These are phyloP conservation scores for Apiotrichum akiyoshidainum DNA, from an alignment of 1,284 basidiomycete species.

Conservation along the genomic window DNA sequence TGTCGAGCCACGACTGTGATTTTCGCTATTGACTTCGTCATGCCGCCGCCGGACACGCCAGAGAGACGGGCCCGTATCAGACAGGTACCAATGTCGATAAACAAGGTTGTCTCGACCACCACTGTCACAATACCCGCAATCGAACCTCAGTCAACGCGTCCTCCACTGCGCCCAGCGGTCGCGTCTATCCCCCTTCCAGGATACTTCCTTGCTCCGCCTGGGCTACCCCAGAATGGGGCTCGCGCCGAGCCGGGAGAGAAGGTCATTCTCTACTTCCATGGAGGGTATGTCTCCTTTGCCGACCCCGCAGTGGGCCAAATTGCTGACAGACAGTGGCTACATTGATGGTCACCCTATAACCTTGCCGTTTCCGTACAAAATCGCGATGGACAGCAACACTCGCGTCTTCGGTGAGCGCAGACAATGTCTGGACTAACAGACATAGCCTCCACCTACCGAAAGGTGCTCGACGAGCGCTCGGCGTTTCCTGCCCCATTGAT, in stretches of 20 bases:
- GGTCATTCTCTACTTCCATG: slow-evolving; percentile 31
- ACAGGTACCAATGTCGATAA: too few species aligned
- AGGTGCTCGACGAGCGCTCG: slow-evolving; percentile 7
- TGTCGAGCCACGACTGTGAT: neutral
- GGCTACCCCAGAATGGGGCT: neutral
- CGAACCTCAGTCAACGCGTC: neutral
- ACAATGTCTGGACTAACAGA: neutral
- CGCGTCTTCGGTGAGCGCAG: slow-evolving; percentile 8
- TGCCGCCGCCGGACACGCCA: neutral
- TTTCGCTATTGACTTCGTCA: neutral
- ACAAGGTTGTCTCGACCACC: neutral
- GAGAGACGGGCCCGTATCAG: neutral
- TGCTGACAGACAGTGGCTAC: slow-evolving; percentile 19
- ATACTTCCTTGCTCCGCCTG: slow-evolving; percentile 23
- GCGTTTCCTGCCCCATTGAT: slow-evolving; percentile 18
- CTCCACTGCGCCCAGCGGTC: neutral
- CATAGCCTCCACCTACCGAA: slow-evolving; percentile 13
- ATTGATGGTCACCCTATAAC: slow-evolving; percentile 18
- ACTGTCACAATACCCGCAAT: neutral
- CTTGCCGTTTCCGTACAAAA: slow-evolving; percentile 10
- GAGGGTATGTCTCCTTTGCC: slow-evolving; percentile 12
- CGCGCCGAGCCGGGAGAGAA: slow-evolving; percentile 23
- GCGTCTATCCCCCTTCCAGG: slow-evolving; percentile 1
- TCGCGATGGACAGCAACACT: slow-evolving; percentile 9
- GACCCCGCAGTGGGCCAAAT: too few species aligned